Evolutionary conservation across 2,329 filamentous ascomycete species (phyloP).

Genomic region (Trichoderma afroharzianum): DNA sequence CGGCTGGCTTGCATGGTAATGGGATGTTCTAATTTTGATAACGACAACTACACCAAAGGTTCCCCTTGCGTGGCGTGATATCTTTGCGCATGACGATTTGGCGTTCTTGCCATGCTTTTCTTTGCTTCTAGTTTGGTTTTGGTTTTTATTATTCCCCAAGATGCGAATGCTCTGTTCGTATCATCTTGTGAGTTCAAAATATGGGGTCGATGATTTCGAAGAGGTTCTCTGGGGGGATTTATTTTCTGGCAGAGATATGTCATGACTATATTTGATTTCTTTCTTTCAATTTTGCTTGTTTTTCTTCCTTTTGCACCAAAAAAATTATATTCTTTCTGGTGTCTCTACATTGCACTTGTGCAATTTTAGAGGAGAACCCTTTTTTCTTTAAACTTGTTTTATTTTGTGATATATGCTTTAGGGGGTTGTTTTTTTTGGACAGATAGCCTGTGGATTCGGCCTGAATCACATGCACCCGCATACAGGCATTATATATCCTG

Average conservation of each 20-base stretch:
- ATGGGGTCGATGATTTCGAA: background rate
- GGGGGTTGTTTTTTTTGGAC: slow-evolving; percentile 1
- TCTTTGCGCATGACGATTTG: background rate
- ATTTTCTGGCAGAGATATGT: background rate
- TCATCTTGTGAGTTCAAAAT: background rate
- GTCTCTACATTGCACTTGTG: background rate
- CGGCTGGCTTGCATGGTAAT: slow-evolving; percentile 50
- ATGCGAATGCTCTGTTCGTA: background rate
- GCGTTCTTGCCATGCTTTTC: background rate
- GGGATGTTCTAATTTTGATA: slow-evolving; percentile 50
- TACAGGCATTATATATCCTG: background rate
- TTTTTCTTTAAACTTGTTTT: background rate
- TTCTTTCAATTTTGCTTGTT: background rate
- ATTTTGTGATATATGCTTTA: background rate
- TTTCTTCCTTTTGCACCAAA: background rate
- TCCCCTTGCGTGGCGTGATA: background rate
- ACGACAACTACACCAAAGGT: background rate
- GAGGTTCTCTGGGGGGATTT: background rate
- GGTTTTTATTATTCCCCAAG: background rate
- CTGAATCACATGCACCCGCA: background rate
- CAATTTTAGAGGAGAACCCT: background rate
- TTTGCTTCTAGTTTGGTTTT: background rate
- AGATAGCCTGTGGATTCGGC: background rate
- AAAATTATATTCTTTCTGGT: background rate
- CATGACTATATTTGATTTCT: background rate